A percentile compares a stretch with the other conserved stretches of the same genome.
Evolutionary conservation across 73 alveolate species (phyloP).

Genomic region (Paramecium caudatum): DNA sequence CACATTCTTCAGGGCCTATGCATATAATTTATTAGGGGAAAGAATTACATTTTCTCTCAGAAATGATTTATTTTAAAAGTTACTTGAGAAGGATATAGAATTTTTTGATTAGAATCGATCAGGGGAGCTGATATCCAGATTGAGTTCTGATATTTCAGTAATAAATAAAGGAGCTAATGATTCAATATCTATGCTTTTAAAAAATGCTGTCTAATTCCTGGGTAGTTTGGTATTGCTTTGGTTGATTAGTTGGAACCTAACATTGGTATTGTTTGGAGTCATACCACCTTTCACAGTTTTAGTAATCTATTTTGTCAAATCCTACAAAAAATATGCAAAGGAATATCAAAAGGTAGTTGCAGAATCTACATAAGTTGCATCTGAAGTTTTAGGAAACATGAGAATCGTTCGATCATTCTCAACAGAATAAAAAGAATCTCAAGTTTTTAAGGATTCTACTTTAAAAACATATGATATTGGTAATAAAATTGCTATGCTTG

Average conservation of each 20-base stretch:
- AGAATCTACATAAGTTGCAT: constrained; percentile 43
- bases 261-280: constrained; percentile 57
- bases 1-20: constrained; percentile 70
- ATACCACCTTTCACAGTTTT: constrained; percentile 72
- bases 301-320: constrained; percentile 44
- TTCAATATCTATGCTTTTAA: constrained; percentile 66
- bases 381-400: constrained; percentile 71
- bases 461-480: constrained; percentile 68
- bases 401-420: constrained; percentile 70
- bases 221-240: constrained; percentile 64
- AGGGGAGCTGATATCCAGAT: constrained; percentile 71
- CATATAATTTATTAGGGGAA: constrained; percentile 68
- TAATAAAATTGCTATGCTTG: constrained; percentile 48
- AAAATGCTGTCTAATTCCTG: constrained; percentile 62
- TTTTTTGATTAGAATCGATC: constrained; percentile 64
- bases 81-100: constrained; percentile 62
- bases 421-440: constrained; percentile 57
- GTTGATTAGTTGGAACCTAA: constrained; percentile 63
- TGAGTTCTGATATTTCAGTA: constrained; percentile 61
- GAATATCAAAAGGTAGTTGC: constrained; percentile 60
- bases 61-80: constrained; percentile 66
- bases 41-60: constrained; percentile 53
- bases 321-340: constrained; percentile 60
- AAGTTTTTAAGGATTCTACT: not conserved
- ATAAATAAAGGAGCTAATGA: constrained; percentile 74